Evolutionary conservation across 331 rosid genomes (phyloP), one percentile per base, ranked within the genome.

Genomic region (Pyrus hybrid): DNA sequence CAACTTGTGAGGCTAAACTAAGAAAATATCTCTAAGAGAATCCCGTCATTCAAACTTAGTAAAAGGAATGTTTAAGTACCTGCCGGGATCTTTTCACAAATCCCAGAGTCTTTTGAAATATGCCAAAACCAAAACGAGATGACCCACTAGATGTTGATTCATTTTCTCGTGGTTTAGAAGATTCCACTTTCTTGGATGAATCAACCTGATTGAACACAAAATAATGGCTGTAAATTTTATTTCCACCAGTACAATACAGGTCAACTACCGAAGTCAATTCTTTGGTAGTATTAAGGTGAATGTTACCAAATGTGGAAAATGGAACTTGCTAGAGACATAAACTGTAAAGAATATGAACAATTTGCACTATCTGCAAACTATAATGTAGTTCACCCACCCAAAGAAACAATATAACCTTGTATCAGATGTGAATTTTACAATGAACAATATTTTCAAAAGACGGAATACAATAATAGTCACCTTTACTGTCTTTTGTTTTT

Each of bases 91-190:
- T 74, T 23, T 70, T 60, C 56, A 83, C 81, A 33, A 83, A 67
- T 71, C 86, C 86, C 35, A 79, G 28, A 20, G 83, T 79, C 78
- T 83, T 83, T 51, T 83, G 83, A 69, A 79, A 60, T 60, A 83
- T 63, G 67, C 86, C 78, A 62, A 83, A 71, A 70, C 86, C 78
- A 71, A 83, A 75, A 43, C 80, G 86, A 57, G 84, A 77, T 43
- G 82, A 69, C 51, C 82, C 74, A 25, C 68, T 60, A 8, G 82
- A 45, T 35, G 70, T 53, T 13, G 72, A 26, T 23, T 75, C 16
- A 41, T 70, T 79, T 23, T 58, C 63, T 70, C 28, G 83, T 7
- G 47, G 29, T 53, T 49, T 56, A 26, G 80, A 73, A 23, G 74
- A 65, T 65, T 75, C 61, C 17, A 56, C 74, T 67, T 65, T 51